These are phyloP conservation scores for Mycena venus DNA, from an alignment of 768 basidiomycete genomes.

Conservation along the genomic window DNA sequence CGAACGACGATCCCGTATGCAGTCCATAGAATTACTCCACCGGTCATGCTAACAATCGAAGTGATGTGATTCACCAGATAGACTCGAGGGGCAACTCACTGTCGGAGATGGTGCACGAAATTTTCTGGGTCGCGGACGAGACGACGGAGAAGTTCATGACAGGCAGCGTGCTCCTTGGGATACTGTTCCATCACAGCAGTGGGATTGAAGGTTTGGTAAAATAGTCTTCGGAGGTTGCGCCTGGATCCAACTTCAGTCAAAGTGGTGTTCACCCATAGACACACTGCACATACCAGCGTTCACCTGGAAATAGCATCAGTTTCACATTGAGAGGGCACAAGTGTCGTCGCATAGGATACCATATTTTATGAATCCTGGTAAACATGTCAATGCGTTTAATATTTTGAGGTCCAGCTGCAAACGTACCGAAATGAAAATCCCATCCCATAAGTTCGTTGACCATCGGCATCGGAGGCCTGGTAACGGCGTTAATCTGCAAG, in stretches of 20 bases:
- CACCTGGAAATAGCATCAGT: neutral
- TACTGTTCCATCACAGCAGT: neutral
- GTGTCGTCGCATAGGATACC: neutral
- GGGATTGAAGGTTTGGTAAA: neutral
- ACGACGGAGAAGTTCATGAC: constrained; percentile 45
- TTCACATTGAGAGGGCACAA: neutral
- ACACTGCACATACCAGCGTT: neutral
- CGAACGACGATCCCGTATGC: constrained; percentile 52
- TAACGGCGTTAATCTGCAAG: neutral
- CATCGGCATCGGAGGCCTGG: neutral
- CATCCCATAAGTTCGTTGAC: constrained; percentile 1
- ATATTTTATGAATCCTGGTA: neutral
- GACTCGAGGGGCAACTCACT: constrained; percentile 41
- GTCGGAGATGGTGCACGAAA: constrained; percentile 48
- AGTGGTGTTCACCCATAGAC: neutral
- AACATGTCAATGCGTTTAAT: neutral
- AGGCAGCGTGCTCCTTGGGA: constrained; percentile 20
- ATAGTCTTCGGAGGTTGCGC: neutral
- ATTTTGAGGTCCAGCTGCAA: too few relatives aligned
- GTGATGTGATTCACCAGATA: neutral
- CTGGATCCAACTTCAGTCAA: neutral
- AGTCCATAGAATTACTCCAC: constrained; percentile 48
- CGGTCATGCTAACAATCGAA: constrained; percentile 52
- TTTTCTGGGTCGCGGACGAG: constrained; percentile 49
- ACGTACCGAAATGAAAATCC: neutral